Percentiles rank a stretch among this genome's conserved stretches.
Conservation (phyloP, 805 yeast species). For the Yamadazyma sp. region DNA sequence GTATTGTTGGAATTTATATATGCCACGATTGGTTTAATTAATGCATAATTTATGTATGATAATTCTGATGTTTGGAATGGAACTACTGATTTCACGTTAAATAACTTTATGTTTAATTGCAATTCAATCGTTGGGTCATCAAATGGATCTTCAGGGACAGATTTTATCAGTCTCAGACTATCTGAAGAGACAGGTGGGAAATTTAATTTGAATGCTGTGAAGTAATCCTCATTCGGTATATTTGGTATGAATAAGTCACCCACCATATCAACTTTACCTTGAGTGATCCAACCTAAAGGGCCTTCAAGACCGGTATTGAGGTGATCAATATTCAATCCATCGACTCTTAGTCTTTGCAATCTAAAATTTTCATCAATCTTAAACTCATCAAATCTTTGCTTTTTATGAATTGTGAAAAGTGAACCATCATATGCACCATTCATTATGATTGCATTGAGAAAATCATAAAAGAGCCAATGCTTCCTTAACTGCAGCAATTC, state of each 20-base stretch:
- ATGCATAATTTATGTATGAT: conserved; percentile 87
- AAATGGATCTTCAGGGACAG: conserved; percentile 30
- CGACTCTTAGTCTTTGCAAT: conserved; percentile 78
- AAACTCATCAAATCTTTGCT: conserved; percentile 53
- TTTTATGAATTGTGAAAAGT: conserved; percentile 83
- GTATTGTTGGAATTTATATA: conserved; percentile 90
- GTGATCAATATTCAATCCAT: conserved; percentile 83
- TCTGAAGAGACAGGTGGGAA: conserved; percentile 2
- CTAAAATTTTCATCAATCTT: conserved; percentile 16
- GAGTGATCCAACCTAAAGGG: conserved; percentile 95
- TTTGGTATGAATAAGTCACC: conserved; percentile 83
- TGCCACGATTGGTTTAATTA: conserved; percentile 91
- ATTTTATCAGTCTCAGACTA: no score
- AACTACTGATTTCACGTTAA: conserved; percentile 83
- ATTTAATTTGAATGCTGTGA: conserved; percentile 5
- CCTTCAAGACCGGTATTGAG: conserved; percentile 87
- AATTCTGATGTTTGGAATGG: conserved; percentile 86
- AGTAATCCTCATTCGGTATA: background rate
- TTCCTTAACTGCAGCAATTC: conserved; percentile 77
- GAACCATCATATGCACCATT: conserved; percentile 94
- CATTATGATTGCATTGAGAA: conserved; percentile 76
- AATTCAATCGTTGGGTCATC: conserved; percentile 58
- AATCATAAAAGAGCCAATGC: conserved; percentile 91
- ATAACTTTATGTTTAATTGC: conserved; percentile 75
- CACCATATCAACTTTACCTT: conserved; percentile 88